Conservation (phyloP, 306 rosid species). For the Rosa rugosa region DNA sequence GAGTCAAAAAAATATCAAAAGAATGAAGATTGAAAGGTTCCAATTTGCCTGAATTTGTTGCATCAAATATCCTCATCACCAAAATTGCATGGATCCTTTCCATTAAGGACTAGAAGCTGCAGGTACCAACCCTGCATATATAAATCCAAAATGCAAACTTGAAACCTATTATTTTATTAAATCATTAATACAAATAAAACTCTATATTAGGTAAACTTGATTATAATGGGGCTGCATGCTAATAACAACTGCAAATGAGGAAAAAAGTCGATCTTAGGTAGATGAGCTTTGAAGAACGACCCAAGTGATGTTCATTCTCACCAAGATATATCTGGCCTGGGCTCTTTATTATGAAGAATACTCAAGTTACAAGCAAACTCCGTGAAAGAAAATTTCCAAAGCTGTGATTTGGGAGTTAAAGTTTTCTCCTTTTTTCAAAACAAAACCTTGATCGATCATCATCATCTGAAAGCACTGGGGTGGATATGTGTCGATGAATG, state of each 20-base stretch:
- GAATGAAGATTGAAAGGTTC: neutral
- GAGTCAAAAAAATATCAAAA: no score
- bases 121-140: neutral
- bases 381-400: neutral
- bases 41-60: conserved; percentile 13
- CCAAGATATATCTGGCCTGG: neutral
- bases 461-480: conserved; percentile 2
- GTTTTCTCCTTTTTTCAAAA: neutral
- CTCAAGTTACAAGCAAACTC: conserved; percentile 1
- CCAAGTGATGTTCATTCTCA: neutral
- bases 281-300: neutral
- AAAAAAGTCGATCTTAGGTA: neutral
- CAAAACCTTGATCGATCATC: neutral
- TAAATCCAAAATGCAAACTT: neutral
- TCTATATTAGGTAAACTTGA: neutral
- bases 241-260: neutral
- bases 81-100: neutral
- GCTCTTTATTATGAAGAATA: neutral
- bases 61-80: neutral
- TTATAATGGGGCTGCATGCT: neutral
- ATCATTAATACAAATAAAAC: no score
- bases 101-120: neutral
- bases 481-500: conserved; percentile 20
- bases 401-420: neutral
- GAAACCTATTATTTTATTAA: neutral